A percentile compares a stretch with the other conserved stretches of the same genome.
These are phyloP conservation scores for Rosa persica DNA, from an alignment of 306 rosid species.

Conservation along the genomic window DNA sequence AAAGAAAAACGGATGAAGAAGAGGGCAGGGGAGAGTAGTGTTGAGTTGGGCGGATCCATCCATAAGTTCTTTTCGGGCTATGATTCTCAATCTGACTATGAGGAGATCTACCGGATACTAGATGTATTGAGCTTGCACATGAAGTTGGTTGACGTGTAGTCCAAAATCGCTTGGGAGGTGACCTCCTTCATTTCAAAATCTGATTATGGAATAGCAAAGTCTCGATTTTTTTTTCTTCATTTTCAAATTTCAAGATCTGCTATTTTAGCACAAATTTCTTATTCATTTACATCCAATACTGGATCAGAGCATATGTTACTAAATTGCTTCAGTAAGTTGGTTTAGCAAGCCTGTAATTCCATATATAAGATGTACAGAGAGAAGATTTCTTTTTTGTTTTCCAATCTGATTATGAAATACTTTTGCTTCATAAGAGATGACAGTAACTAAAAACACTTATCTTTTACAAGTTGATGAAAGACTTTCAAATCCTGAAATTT, in stretches of 20 bases:
- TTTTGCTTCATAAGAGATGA: neutral
- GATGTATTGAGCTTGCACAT: slow-evolving; percentile 67
- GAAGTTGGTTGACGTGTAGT: slow-evolving; percentile 44
- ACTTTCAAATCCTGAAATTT: neutral
- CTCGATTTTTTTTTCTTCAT: neutral
- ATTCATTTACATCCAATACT: neutral
- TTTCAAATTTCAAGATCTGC: neutral
- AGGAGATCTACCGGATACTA: slow-evolving; percentile 45
- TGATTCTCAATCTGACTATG: slow-evolving; percentile 39
- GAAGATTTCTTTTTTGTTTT: neutral
- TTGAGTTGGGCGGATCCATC: slow-evolving; percentile 66
- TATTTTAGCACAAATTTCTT: neutral
- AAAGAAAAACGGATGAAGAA: slow-evolving; percentile 67
- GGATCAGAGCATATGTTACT: neutral
- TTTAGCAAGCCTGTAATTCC: neutral
- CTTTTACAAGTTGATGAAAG: neutral
- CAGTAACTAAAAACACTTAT: neutral
- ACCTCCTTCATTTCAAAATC: slow-evolving; percentile 12
- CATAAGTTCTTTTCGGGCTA: slow-evolving; percentile 65
- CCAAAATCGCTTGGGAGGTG: slow-evolving; percentile 15
- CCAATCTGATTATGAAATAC: neutral
- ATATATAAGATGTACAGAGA: neutral
- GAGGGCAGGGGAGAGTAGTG: slow-evolving; percentile 79
- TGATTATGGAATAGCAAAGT: slow-evolving; percentile 5
- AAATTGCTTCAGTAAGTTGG: neutral